Conservation (phyloP, 2,329 filamentous ascomycete genomes). For the Diaporthe longicolla region DNA sequence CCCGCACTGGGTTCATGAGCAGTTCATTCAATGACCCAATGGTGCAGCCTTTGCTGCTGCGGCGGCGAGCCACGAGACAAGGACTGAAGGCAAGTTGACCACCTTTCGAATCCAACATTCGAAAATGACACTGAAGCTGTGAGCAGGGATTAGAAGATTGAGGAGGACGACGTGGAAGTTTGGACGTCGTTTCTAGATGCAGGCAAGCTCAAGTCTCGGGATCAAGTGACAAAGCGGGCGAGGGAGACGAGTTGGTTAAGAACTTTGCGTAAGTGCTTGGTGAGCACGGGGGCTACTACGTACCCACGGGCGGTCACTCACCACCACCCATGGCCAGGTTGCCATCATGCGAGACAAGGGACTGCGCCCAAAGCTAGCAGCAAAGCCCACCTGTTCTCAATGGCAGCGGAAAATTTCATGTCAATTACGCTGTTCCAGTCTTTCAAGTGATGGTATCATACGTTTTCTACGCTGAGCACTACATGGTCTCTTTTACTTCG, state of each 20-base stretch:
- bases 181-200: background rate
- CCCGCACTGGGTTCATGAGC: background rate
- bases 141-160: background rate
- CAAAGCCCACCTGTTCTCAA: background rate
- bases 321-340: background rate
- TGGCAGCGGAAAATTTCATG: background rate
- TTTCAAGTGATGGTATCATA: background rate
- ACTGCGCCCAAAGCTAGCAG: background rate
- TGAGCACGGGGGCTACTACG: background rate
- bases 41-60: background rate
- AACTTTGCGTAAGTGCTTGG: background rate
- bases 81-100: background rate
- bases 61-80: background rate
- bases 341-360: background rate
- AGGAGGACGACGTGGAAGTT: background rate
- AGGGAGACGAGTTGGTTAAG: background rate
- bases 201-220: background rate
- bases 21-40: background rate
- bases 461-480: background rate
- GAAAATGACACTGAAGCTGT: background rate
- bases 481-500: background rate
- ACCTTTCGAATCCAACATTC: fast-evolving
- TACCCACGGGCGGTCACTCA: too few relatives aligned
- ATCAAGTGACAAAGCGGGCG: background rate
- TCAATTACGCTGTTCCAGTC: background rate